These are phyloP conservation scores for Colletotrichum lini DNA, from an alignment of 2,329 filamentous ascomycete genomes.

Conservation along the genomic window DNA sequence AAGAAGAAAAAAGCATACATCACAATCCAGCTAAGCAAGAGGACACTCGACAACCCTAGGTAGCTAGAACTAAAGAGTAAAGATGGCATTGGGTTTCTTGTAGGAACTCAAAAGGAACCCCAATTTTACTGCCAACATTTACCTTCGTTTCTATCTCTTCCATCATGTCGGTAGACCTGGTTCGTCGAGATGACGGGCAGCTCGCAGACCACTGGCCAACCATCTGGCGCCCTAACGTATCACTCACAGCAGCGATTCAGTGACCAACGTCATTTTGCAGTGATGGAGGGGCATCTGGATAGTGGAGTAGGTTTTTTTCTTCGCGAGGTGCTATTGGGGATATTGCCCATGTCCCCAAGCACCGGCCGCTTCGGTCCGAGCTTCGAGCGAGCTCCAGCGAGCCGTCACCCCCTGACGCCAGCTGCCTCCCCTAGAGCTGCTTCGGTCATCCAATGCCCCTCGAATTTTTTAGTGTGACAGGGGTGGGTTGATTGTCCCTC, in stretches of 20 bases:
- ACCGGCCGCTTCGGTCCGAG: slow-evolving; percentile 37
- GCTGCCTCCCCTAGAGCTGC: slow-evolving; percentile 17
- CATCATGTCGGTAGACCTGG: not conserved
- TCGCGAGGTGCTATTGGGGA: slow-evolving; percentile 17
- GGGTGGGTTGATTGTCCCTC: slow-evolving; percentile 30
- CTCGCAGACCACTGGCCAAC: slow-evolving; percentile 11
- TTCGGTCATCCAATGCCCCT: slow-evolving; percentile 36
- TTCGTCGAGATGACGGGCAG: slow-evolving; percentile 12
- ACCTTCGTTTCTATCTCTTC: not conserved
- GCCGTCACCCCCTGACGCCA: slow-evolving; percentile 27
- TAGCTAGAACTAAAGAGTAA: too few species aligned
- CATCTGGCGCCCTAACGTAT: slow-evolving; percentile 30
- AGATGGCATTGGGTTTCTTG: too few species aligned
- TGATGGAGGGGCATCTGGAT: slow-evolving; percentile 34
- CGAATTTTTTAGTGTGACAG: slow-evolving; percentile 42
- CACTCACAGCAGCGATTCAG: slow-evolving; percentile 28
- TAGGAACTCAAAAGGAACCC: too few species aligned
- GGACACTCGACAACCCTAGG: too few species aligned
- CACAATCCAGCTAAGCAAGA: too few species aligned
- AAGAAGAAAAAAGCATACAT: too few species aligned
- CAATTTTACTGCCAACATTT: not conserved
- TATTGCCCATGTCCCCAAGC: not conserved
- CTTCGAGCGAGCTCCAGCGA: slow-evolving; percentile 5
- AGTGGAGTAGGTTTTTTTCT: slow-evolving; percentile 23
- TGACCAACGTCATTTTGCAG: slow-evolving; percentile 41